Percentiles rank a stretch among this genome's conserved stretches.
Conservation (phyloP, 1,284 basidiomycete species). For the Kwoniella shivajii region DNA sequence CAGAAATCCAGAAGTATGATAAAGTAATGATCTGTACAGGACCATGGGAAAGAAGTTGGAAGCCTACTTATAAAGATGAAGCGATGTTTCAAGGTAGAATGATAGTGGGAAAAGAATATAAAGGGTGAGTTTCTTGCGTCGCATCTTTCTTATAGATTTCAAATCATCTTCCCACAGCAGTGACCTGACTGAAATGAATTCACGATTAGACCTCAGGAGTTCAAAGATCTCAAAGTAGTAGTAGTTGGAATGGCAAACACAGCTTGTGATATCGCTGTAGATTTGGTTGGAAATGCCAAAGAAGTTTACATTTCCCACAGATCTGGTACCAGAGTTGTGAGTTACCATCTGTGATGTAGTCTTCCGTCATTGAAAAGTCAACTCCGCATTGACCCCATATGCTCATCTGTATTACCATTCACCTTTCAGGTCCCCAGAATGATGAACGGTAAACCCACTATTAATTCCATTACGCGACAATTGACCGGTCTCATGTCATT, state of each 20-base stretch:
- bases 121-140: constrained; percentile 13
- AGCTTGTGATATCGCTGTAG: constrained; percentile 18
- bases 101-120: constrained; percentile 13
- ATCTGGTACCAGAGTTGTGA: constrained; percentile 13
- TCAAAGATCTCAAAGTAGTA: constrained; percentile 13
- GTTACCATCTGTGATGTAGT: neutral
- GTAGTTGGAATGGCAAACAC: constrained; percentile 20
- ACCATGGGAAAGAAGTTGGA: constrained; percentile 4
- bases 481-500: neutral
- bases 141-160: too few relatives aligned
- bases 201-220: constrained; percentile 9
- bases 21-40: constrained; percentile 18
- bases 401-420: neutral
- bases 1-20: constrained; percentile 11
- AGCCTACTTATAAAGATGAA: constrained; percentile 1
- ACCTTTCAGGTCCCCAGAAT: constrained; percentile 7
- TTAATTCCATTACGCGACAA: constrained; percentile 12
- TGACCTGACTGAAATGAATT: neutral
- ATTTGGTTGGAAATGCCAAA: constrained; percentile 1
- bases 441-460: constrained; percentile 2
- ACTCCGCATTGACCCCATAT: too few relatives aligned
- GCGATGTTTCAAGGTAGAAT: constrained; percentile 12
- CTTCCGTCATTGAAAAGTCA: neutral
- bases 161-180: neutral
- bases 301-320: constrained; percentile 24